Evolutionary conservation across 495 filamentous ascomycete genomes (phyloP), one percentile per base, ranked within the genome.

Genomic region (Trichoderma reesei): DNA sequence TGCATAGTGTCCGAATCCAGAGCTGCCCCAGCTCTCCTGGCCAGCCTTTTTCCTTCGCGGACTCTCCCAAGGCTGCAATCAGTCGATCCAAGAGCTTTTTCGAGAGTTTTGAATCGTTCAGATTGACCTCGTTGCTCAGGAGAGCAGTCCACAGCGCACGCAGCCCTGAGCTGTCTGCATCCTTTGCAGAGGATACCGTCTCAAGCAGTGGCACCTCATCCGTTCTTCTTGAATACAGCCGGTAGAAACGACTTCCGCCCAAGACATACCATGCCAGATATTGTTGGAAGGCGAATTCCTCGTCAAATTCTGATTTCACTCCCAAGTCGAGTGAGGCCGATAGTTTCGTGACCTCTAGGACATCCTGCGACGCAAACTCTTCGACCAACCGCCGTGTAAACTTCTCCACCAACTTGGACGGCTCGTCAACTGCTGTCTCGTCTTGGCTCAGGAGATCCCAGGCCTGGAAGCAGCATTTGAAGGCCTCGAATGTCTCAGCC

Each of bases 11-110:
- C 37, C 31, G 41, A 13, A n/a, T 68, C 62, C 18, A 65, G 0
- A 46, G 37, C 4, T 63, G 38, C 14, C 61, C 41, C 9, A 14
- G 14, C 13, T 60, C 63, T 42, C 33, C 37, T 36, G 34, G 70
- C 90, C 81, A 61, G 85, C 84, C 39, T 79, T 79, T 46, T 16
- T 59, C 41, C 7, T 44, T 63, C 38, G 46, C 31, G 8, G 61
- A 63, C 14, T 42, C 61, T 11, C 88, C 72, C 18, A 91, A 72
- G 3, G 88, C 86, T 26, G 86, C 66, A 20, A 88, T 69, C 14
- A 86, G 73, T 9, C 76, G 69, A 31, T 66, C 67, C 41, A 75
- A 66, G 42, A 72, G 64, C 2, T 69, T 70, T 42, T 71, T 65
- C 46, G 41, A 72, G 39, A 41, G 69, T 26, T 60, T 59, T 11